Evolutionary conservation across 108 stramenopile genomes (phyloP).

Genomic region (Conticribra guillardii): DNA sequence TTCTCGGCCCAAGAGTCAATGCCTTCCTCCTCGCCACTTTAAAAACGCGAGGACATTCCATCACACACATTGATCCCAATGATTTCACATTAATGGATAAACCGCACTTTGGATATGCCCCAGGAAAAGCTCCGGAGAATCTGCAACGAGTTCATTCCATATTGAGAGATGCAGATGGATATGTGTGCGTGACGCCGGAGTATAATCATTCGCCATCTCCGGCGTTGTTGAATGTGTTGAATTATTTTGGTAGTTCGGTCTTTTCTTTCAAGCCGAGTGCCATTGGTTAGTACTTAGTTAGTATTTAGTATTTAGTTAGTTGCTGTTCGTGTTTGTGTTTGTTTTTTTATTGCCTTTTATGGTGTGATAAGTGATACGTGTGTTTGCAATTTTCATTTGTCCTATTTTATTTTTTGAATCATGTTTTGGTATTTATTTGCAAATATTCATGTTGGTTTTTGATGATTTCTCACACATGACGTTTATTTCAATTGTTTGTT

Average conservation of each 20-base stretch:
- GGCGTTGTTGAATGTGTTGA: constrained; percentile 69
- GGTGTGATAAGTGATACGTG: too few species aligned
- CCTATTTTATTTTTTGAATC: too few species aligned
- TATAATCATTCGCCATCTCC: constrained; percentile 86
- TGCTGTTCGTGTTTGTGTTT: not conserved
- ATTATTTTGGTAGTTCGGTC: constrained; percentile 74
- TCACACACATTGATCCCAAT: constrained; percentile 55
- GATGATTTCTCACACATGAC: not conserved
- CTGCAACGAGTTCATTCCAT: constrained; percentile 43
- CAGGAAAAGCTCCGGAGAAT: constrained; percentile 43
- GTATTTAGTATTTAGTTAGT: not conserved
- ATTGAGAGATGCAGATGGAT: constrained; percentile 63
- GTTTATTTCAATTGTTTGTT: not conserved
- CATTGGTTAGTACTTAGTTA: constrained; percentile 37
- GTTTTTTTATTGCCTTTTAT: too few species aligned
- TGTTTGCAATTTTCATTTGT: too few species aligned
- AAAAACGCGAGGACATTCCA: constrained; percentile 52
- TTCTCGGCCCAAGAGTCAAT: constrained; percentile 62
- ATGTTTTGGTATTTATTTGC: too few species aligned
- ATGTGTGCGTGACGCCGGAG: constrained; percentile 82
- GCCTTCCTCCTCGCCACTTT: constrained; percentile 44
- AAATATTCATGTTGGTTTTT: too few species aligned
- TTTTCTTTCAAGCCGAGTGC: constrained; percentile 78
- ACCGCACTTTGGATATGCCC: constrained; percentile 69
- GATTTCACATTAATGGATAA: constrained; percentile 62